Percentiles rank a stretch among this genome's conserved stretches.
Evolutionary conservation across 2,329 filamentous ascomycete genomes (phyloP).

Genomic region (Drechslera avenae): DNA sequence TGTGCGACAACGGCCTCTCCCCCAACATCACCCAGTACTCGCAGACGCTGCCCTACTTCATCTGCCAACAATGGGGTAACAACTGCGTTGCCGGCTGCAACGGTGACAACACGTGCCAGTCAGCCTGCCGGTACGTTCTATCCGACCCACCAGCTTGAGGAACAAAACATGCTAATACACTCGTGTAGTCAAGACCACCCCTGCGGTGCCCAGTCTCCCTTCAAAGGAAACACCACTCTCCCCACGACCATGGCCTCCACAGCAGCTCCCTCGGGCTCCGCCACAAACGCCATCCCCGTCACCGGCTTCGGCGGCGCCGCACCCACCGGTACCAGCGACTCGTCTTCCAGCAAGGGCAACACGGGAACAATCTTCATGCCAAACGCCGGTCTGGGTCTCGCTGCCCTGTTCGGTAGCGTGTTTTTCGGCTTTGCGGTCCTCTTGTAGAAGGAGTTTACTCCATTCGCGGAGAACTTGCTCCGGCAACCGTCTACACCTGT

Average conservation of each 20-base stretch:
- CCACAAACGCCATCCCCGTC: conserved; percentile 36
- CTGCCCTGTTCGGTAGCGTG: conserved; percentile 59
- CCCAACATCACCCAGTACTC: conserved; percentile 80
- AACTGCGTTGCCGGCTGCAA: conserved; percentile 68
- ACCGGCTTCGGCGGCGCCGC: conserved; percentile 37
- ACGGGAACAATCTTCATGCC: conserved; percentile 55
- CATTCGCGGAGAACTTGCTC: too few species aligned
- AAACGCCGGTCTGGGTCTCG: conserved; percentile 62
- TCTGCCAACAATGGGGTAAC: conserved; percentile 72
- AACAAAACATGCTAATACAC: conserved; percentile 6
- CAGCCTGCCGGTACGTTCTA: conserved; percentile 58
- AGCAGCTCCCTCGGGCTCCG: conserved; percentile 39
- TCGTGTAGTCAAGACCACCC: conserved; percentile 61
- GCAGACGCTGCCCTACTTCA: conserved; percentile 77
- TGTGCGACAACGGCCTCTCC: conserved; percentile 68
- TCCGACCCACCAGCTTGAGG: not conserved
- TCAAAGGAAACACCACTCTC: conserved; percentile 61
- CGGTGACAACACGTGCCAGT: conserved; percentile 63
- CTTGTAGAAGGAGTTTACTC: conserved; percentile 31
- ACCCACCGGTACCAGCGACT: conserved; percentile 18
- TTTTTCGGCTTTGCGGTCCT: conserved; percentile 62
- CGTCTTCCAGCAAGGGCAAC: conserved; percentile 24
- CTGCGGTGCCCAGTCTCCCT: conserved; percentile 72
- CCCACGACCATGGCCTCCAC: conserved; percentile 54
- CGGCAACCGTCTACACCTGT: too few species aligned